A percentile compares a stretch with the other conserved stretches of the same genome.
phyloP scores from a whole-genome alignment of 345 rosid species.

The Hypericum perforatum region DNA sequence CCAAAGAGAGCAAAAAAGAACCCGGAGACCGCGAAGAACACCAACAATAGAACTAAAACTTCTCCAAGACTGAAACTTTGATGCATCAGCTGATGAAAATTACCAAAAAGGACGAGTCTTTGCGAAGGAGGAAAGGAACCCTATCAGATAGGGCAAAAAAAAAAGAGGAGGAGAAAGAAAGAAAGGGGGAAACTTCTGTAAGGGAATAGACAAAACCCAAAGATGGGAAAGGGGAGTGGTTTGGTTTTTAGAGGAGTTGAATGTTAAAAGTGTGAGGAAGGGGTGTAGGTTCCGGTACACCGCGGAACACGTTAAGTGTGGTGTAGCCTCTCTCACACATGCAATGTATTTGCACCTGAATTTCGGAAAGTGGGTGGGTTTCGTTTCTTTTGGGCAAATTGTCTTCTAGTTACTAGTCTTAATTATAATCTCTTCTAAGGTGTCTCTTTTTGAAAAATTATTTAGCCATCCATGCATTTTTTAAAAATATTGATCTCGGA shows the following conservation, averaged over 20 bases:
- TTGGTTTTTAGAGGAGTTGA: neutral
- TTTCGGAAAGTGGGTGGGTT: neutral
- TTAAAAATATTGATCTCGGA: too few species aligned
- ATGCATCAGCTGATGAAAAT: conserved; percentile 38
- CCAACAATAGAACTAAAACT: conserved; percentile 7
- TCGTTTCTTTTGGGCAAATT: neutral
- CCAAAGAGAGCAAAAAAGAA: conserved; percentile 76
- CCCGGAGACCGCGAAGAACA: conserved; percentile 16
- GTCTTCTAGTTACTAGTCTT: too few species aligned
- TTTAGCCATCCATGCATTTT: too few species aligned
- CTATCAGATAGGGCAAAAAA: conserved; percentile 86
- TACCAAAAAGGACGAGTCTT: too few species aligned
- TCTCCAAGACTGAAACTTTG: conserved; percentile 13
- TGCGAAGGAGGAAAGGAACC: conserved; percentile 39
- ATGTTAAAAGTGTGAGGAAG: neutral
- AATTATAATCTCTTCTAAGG: too few species aligned
- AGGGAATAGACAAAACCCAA: neutral
- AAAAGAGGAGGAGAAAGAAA: neutral
- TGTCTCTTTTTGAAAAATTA: too few species aligned
- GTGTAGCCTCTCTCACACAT: neutral
- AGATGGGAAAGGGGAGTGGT: neutral
- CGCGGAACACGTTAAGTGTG: neutral
- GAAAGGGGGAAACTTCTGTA: neutral
- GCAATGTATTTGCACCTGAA: conserved; percentile 7
- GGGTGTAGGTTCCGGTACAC: neutral